Conservation (phyloP, 257 asterid genomes). For the Cinchona pubescens region DNA sequence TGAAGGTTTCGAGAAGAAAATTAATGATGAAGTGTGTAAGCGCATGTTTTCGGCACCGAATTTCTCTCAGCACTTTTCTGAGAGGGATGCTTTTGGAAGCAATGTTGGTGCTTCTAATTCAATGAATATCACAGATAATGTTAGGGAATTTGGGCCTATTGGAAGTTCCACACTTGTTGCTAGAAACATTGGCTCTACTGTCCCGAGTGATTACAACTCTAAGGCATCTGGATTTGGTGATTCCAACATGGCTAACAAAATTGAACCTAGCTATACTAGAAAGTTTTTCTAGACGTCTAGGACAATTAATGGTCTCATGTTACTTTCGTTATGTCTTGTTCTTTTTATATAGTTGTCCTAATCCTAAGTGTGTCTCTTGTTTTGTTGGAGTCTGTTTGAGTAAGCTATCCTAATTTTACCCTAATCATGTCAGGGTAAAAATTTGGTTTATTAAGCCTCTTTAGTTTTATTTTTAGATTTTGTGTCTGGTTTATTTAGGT, state of each 20-base stretch:
- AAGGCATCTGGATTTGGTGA: background rate
- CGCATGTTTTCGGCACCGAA: conserved; percentile 6
- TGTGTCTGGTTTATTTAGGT: background rate
- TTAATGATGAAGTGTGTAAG: conserved; percentile 16
- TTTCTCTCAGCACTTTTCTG: background rate
- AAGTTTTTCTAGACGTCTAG: background rate
- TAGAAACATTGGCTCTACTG: no score
- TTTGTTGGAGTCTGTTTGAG: background rate
- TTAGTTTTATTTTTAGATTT: background rate
- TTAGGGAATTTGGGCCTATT: background rate
- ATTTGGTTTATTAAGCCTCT: background rate
- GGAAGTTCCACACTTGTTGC: background rate
- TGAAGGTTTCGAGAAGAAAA: conserved; percentile 8
- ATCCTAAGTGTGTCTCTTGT: background rate
- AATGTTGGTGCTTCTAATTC: background rate
- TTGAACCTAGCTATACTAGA: background rate
- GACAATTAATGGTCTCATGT: background rate
- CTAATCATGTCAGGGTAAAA: background rate
- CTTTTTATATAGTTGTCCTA: background rate
- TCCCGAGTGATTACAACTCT: background rate
- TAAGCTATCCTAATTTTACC: background rate
- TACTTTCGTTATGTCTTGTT: background rate
- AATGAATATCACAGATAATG: background rate
- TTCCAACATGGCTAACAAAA: background rate
- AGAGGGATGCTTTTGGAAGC: background rate